These are phyloP conservation scores for Arabidopsis lyrata DNA, from an alignment of 441 rosid genomes.

Conservation along the genomic window DNA sequence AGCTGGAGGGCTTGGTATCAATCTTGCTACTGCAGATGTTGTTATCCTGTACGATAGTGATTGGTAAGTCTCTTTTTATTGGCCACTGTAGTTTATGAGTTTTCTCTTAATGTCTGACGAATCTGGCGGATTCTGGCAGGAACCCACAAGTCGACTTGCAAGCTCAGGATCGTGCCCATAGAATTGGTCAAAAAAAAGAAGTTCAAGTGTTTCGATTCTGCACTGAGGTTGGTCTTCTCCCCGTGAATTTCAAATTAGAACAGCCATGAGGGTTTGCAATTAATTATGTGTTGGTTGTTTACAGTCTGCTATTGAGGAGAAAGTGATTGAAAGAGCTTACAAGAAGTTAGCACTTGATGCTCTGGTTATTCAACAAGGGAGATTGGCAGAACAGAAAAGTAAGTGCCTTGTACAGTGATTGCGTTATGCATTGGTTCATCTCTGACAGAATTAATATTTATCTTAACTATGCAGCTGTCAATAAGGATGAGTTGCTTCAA, in stretches of 20 bases:
- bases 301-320: constrained; percentile 99
- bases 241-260: constrained; percentile 26
- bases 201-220: constrained; percentile 99
- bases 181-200: constrained; percentile 99
- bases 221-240: constrained; percentile 76
- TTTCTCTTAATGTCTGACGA: constrained; percentile 30
- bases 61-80: constrained; percentile 61
- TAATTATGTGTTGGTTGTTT: constrained; percentile 32
- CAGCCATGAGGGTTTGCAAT: not conserved
- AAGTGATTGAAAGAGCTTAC: constrained; percentile 99
- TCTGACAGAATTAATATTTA: not conserved
- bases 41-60: constrained; percentile 99
- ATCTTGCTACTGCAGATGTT: constrained; percentile 99
- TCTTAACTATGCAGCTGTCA: constrained; percentile 71
- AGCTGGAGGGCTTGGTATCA: constrained; percentile 99
- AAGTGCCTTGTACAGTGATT: constrained; percentile 25
- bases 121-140: constrained; percentile 59
- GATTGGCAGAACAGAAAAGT: constrained; percentile 99
- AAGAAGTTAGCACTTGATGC: constrained; percentile 99
- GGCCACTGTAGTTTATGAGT: constrained; percentile 25
- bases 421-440: constrained; percentile 9
- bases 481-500: constrained; percentile 99
- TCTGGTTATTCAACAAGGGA: constrained; percentile 96
- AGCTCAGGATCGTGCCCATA: constrained; percentile 99
- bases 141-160: constrained; percentile 99